Evolutionary conservation across 345 rosid species (phyloP).

Genomic region (Camelina laxa): DNA sequence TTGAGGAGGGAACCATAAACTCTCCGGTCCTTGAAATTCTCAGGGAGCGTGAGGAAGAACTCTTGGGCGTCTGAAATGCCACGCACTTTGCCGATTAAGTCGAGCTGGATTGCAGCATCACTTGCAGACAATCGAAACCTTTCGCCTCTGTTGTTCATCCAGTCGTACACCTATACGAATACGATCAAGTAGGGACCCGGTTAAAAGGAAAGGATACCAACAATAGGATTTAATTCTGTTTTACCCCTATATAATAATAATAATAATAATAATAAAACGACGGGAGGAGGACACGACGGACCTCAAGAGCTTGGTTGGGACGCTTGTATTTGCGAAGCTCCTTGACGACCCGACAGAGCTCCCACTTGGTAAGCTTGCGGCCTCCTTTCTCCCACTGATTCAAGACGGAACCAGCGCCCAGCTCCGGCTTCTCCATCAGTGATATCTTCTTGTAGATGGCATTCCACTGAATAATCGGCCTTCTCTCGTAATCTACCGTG

Average conservation of each 20-base stretch:
- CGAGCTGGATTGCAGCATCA: constrained; percentile 94
- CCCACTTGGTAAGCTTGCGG: constrained; percentile 78
- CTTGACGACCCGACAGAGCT: constrained; percentile 87
- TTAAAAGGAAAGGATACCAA: too few relatives aligned
- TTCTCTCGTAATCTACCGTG: constrained; percentile 71
- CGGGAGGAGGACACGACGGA: constrained; percentile 19
- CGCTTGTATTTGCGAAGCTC: constrained; percentile 88
- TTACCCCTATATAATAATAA: too few relatives aligned
- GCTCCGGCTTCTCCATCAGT: constrained; percentile 74
- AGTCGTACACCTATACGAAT: constrained; percentile 65
- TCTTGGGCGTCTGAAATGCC: constrained; percentile 76
- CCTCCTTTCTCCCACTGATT: constrained; percentile 73
- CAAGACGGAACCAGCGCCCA: constrained; percentile 73
- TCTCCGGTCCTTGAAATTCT: constrained; percentile 74
- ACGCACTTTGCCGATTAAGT: constrained; percentile 80
- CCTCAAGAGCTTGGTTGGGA: constrained; percentile 82
- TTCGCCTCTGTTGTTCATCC: constrained; percentile 84
- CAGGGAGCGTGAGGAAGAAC: constrained; percentile 62
- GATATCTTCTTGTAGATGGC: constrained; percentile 76
- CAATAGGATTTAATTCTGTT: too few relatives aligned
- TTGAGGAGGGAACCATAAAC: constrained; percentile 84
- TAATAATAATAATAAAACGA: too few relatives aligned
- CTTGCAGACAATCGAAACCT: constrained; percentile 74
- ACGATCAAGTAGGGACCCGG: neutral
- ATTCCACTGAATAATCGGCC: constrained; percentile 79